These are phyloP conservation scores for Mycena albidolilacea DNA, from an alignment of 768 basidiomycete species.

Conservation along the genomic window DNA sequence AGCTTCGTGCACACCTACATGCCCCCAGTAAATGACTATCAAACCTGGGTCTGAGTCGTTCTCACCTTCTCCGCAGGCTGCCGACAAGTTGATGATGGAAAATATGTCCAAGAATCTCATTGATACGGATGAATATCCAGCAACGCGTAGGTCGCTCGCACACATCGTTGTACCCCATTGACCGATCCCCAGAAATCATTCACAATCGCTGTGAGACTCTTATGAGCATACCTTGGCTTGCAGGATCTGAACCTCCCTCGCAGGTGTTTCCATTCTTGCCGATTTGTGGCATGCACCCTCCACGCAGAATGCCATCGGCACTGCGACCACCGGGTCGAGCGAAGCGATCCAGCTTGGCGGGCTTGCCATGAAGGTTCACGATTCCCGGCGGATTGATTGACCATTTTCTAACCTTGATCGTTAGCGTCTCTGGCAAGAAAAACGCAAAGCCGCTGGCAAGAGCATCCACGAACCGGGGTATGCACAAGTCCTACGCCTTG, in stretches of 20 bases:
- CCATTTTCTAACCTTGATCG: background rate
- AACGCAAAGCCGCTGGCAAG: slow-evolving; percentile 75
- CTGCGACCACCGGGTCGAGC: slow-evolving; percentile 79
- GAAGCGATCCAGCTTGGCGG: slow-evolving; percentile 85
- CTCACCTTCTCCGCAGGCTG: slow-evolving; percentile 46
- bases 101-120: slow-evolving; percentile 80
- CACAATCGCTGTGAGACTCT: slow-evolving; percentile 63
- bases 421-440: slow-evolving; percentile 73
- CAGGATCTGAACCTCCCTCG: slow-evolving; percentile 18
- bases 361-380: slow-evolving; percentile 73
- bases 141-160: slow-evolving; percentile 60
- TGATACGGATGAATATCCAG: slow-evolving; percentile 76
- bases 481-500: slow-evolving; percentile 30
- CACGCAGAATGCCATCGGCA: slow-evolving; percentile 74
- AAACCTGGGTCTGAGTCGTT: background rate
- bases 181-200: slow-evolving; percentile 56
- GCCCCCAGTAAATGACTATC: slow-evolving; percentile 50
- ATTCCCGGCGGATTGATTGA: background rate
- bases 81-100: slow-evolving; percentile 69
- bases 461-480: slow-evolving; percentile 86
- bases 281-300: slow-evolving; percentile 80
- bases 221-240: background rate
- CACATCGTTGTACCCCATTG: background rate
- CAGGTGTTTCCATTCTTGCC: slow-evolving; percentile 67
- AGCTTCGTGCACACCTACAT: slow-evolving; percentile 77